These are phyloP conservation scores for Sclerospora graminicola DNA, from an alignment of 352 stramenopile species.

Conservation along the genomic window DNA sequence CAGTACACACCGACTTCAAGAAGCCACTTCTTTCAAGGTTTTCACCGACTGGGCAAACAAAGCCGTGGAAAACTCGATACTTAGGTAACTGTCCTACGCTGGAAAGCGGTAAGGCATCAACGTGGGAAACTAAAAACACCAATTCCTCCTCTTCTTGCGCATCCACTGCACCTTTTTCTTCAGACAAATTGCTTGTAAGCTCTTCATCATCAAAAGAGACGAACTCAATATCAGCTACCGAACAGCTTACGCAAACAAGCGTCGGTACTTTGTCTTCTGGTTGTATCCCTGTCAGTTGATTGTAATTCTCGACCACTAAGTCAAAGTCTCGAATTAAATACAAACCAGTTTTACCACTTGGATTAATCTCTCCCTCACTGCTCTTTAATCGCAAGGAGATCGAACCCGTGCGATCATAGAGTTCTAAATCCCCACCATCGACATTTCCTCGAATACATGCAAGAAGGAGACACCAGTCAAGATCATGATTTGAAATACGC, in stretches of 20 bases:
- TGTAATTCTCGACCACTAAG: conserved; percentile 21
- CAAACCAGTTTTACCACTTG: conserved; percentile 6
- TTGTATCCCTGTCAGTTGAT: background rate
- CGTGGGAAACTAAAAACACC: conserved; percentile 21
- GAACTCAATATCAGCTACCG: conserved; percentile 10
- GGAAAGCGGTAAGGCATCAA: conserved; percentile 16
- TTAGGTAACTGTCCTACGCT: conserved; percentile 6
- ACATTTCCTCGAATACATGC: conserved; percentile 26
- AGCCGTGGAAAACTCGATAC: conserved; percentile 29
- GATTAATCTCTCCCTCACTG: background rate
- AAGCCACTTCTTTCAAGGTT: conserved; percentile 2
- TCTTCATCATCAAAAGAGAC: conserved; percentile 15
- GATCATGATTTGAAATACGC: conserved; percentile 6
- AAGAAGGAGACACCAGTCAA: conserved; percentile 30
- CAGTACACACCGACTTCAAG: conserved; percentile 8
- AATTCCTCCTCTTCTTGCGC: conserved; percentile 2
- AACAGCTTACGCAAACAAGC: conserved; percentile 17
- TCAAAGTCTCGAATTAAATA: conserved; percentile 27
- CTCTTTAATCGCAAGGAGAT: conserved; percentile 16
- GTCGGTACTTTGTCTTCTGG: conserved; percentile 9
- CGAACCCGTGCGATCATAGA: conserved; percentile 34
- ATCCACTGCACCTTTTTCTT: background rate
- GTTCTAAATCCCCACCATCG: conserved; percentile 25
- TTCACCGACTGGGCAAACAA: conserved; percentile 17
- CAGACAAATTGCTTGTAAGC: background rate